These are phyloP conservation scores for Phytophthora multivora DNA, from an alignment of 352 stramenopile species.

Conservation along the genomic window DNA sequence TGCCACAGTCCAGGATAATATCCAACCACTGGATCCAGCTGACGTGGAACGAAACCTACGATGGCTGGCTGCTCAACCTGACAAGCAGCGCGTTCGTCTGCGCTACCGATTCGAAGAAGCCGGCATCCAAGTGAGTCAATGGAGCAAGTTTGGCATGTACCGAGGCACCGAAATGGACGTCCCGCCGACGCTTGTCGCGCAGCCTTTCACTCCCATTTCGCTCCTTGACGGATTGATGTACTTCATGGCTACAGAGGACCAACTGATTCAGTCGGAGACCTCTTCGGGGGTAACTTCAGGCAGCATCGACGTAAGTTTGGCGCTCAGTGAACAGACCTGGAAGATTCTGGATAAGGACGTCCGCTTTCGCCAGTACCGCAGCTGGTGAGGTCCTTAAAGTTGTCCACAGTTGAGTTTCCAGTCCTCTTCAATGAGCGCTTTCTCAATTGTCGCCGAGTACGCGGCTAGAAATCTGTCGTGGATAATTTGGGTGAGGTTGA, in stretches of 20 bases:
- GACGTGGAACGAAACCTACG: conserved; percentile 18
- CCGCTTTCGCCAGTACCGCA: not conserved
- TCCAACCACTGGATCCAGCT: conserved; percentile 3
- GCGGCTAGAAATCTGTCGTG: conserved; percentile 31
- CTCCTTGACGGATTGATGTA: conserved; percentile 33
- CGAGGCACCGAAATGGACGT: conserved; percentile 20
- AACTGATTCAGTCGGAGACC: conserved; percentile 2
- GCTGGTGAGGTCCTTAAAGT: not conserved
- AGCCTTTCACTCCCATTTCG: conserved; percentile 30
- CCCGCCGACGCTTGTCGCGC: conserved; percentile 15
- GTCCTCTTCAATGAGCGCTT: conserved; percentile 42
- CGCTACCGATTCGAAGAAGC: conserved; percentile 19
- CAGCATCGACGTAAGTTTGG: conserved; percentile 14
- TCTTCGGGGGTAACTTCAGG: conserved; percentile 5
- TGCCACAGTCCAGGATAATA: conserved; percentile 1
- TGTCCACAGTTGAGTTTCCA: conserved; percentile 15
- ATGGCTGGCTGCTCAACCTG: conserved; percentile 24
- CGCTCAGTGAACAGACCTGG: conserved; percentile 15
- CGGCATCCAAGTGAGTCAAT: conserved; percentile 25
- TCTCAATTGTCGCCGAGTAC: conserved; percentile 25
- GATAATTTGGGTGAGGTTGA: conserved; percentile 27
- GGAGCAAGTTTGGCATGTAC: conserved; percentile 39
- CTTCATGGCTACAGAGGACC: conserved; percentile 30
- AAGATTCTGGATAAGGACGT: not conserved
- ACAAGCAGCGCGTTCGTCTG: conserved; percentile 25